phyloP scores from a whole-genome alignment of 2,329 filamentous ascomycete genomes.

The Thelonectria discophora region DNA sequence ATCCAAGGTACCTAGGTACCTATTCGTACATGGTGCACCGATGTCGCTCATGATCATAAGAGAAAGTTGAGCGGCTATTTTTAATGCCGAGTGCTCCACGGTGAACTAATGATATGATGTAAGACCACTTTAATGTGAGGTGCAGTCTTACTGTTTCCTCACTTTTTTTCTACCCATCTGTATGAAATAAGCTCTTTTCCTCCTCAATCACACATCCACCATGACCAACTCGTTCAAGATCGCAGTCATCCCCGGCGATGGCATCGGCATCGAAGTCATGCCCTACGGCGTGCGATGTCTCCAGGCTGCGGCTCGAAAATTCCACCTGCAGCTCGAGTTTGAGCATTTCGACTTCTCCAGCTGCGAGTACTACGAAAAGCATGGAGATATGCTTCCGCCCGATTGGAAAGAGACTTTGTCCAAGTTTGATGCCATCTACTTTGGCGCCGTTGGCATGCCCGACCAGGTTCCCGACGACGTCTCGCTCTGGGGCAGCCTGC shows the following conservation, averaged over 20 bases:
- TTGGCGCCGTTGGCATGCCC: constrained; percentile 70
- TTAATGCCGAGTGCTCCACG: constrained; percentile 18
- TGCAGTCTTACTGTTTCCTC: too few relatives aligned
- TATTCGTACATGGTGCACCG: not conserved
- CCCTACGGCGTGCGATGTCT: constrained; percentile 69
- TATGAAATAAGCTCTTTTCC: not conserved
- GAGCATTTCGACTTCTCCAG: constrained; percentile 72
- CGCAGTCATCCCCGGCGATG: constrained; percentile 74
- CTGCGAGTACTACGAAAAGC: constrained; percentile 63
- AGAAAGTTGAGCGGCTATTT: constrained; percentile 21
- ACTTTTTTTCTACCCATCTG: not conserved
- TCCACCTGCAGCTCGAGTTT: constrained; percentile 65
- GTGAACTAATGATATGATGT: too few relatives aligned
- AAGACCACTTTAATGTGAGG: not conserved
- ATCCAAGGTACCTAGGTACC: too few relatives aligned
- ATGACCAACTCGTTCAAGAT: constrained; percentile 56
- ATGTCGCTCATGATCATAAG: too few relatives aligned
- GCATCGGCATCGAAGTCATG: constrained; percentile 75
- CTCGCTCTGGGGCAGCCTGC: constrained; percentile 71
- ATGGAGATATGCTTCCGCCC: constrained; percentile 54
- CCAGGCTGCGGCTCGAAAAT: constrained; percentile 57
- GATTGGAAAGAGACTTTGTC: constrained; percentile 62
- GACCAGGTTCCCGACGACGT: constrained; percentile 70
- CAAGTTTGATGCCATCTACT: constrained; percentile 72
- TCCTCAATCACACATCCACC: not conserved